Conservation (phyloP, 2,329 filamentous ascomycete species). For the Bretziella fagacearum region DNA sequence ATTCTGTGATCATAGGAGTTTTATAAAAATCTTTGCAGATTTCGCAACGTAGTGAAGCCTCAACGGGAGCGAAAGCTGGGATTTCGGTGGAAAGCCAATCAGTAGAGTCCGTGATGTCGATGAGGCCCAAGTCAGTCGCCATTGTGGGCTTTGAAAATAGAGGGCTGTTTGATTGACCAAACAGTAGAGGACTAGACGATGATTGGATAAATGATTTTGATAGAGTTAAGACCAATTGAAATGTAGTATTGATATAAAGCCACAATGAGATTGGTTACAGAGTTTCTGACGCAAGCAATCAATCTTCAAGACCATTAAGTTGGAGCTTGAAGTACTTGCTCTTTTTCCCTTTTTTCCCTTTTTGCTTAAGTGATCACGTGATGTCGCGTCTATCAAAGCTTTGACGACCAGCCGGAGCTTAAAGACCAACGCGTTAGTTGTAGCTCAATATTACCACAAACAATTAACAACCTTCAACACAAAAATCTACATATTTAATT, state of each 20-base stretch:
- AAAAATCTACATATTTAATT: neutral
- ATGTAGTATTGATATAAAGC: too few species aligned
- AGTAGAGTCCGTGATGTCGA: constrained; percentile 55
- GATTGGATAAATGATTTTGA: too few species aligned
- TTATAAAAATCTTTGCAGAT: constrained; percentile 96
- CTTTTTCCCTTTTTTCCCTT: neutral
- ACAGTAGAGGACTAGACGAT: too few species aligned
- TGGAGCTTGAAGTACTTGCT: neutral
- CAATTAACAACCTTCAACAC: neutral
- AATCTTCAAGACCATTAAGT: too few species aligned
- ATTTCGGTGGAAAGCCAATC: constrained; percentile 66
- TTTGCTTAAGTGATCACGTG: constrained; percentile 12
- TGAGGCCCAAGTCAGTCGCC: constrained; percentile 23
- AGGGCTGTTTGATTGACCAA: neutral
- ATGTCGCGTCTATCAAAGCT: neutral
- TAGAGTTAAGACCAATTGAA: too few species aligned
- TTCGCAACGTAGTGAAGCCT: constrained; percentile 78
- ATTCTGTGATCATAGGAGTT: constrained; percentile 88
- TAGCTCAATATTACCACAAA: neutral
- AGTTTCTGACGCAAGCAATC: neutral
- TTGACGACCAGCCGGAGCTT: too few species aligned
- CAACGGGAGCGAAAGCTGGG: constrained; percentile 49
- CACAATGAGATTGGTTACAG: neutral
- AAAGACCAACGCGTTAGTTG: neutral
- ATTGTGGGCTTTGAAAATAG: neutral